These are phyloP conservation scores for Fusarium sublunatum DNA, from an alignment of 2,329 filamentous ascomycete genomes.

Conservation along the genomic window DNA sequence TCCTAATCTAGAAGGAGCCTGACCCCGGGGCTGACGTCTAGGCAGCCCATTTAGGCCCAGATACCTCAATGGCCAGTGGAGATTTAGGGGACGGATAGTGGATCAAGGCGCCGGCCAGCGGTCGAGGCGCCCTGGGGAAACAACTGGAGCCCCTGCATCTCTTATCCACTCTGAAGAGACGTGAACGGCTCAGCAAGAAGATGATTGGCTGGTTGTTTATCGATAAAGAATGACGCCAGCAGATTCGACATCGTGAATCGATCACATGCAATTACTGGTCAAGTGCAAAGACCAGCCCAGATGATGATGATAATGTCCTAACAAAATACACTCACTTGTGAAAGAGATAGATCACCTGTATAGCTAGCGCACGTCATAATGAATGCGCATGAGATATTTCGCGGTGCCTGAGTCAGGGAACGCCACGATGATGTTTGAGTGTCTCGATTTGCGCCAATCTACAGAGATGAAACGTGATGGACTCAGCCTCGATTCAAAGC, in stretches of 20 bases:
- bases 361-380: constrained; percentile 10
- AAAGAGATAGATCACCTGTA: constrained; percentile 24
- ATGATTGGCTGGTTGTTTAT: constrained; percentile 33
- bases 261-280: constrained; percentile 44
- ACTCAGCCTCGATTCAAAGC: constrained; percentile 20
- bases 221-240: constrained; percentile 46
- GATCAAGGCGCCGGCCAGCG: constrained; percentile 19
- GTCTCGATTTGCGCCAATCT: not conserved
- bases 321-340: constrained; percentile 7
- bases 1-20: constrained; percentile 38
- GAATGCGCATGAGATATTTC: constrained; percentile 14
- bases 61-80: constrained; percentile 30
- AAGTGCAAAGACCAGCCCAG: constrained; percentile 35
- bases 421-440: constrained; percentile 2
- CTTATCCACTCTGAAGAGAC: constrained; percentile 4
- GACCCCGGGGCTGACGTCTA: constrained; percentile 37
- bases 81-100: constrained; percentile 23
- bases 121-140: constrained; percentile 31
- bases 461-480: constrained; percentile 22
- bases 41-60: constrained; percentile 29
- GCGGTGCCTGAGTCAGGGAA: constrained; percentile 10
- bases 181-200: not conserved
- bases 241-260: constrained; percentile 34
- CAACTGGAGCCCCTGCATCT: constrained; percentile 7
- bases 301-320: constrained; percentile 32